Evolutionary conservation across 495 filamentous ascomycete species (phyloP).

Genomic region (Terfezia boudieri): DNA sequence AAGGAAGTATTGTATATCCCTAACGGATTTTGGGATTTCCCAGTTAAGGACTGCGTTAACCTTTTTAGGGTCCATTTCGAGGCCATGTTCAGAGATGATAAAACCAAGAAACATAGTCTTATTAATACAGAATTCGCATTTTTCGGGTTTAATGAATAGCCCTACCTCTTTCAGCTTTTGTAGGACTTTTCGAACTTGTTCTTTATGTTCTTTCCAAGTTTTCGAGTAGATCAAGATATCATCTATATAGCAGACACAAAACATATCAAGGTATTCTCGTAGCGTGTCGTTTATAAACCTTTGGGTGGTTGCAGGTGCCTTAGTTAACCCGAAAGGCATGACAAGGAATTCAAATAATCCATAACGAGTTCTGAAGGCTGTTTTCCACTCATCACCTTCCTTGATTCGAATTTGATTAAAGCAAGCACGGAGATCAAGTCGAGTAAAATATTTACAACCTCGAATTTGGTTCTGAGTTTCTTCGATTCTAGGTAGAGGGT

Average conservation of each 20-base stretch:
- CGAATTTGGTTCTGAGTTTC: constrained; percentile 1
- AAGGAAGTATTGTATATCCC: constrained; percentile 2
- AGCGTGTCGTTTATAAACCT: constrained; percentile 8
- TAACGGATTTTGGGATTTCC: background rate
- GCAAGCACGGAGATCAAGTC: background rate
- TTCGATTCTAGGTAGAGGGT: constrained; percentile 1
- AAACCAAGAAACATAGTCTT: background rate
- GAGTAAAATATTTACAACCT: constrained; percentile 16
- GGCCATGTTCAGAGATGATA: background rate
- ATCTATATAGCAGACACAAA: constrained; percentile 7
- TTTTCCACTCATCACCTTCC: constrained; percentile 6
- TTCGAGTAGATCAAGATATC: constrained; percentile 13
- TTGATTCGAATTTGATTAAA: constrained; percentile 1
- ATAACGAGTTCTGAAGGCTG: constrained; percentile 11
- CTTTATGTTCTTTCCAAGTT: constrained; percentile 4
- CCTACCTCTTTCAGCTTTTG: background rate
- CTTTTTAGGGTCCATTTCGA: constrained; percentile 1
- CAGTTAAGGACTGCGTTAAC: background rate
- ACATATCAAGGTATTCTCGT: constrained; percentile 5
- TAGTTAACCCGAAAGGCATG: constrained; percentile 12
- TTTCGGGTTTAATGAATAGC: constrained; percentile 1
- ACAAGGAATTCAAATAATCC: constrained; percentile 17
- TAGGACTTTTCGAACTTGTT: constrained; percentile 6
- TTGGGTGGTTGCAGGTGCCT: constrained; percentile 1
- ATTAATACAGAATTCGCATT: background rate